Base-by-base conservation (phyloP, 164 flowering plant species). In the Cinnamomum chago region DNA sequence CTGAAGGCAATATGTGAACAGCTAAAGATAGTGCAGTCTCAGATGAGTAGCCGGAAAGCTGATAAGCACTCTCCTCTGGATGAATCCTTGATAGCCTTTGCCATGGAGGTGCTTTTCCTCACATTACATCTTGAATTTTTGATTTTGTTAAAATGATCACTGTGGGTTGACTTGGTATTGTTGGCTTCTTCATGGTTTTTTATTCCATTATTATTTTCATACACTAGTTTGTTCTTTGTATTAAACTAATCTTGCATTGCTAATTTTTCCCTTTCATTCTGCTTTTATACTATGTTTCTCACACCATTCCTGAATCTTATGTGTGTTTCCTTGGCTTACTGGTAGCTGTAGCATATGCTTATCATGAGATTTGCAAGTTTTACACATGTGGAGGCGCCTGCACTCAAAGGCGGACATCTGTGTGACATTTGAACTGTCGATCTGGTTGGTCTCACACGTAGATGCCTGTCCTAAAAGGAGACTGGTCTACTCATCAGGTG, bases 1-100 rank as follows among this genome's bases (percentile, higher is more conserved):
- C 81, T 95, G 78, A 83, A 76, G 81, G 90, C 88, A 77, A 92
- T 92, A 60, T 73, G 58, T 30, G 88, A 87, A 67, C 84, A 88
- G 72, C 79, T 92, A n/a, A 82, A 81, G 27, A 71, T 74, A n/a
- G 76, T 93, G 71, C 82, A 89, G 72, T 76, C 80, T 68, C 90
- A 88, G 40, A 80, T 90, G 65, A 82, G 55, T 75, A 83, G 65
- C 50, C 82, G 65, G 78, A 87, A 73, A 76, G 14, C 58, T 23
- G 81, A 80, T 64, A 79, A 78, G 64, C 20, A 75, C 58, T 75
- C 83, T 52, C 76, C 60, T 23, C 55, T n/a, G 11, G 83, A 86
- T 35, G 90, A 88, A 6, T 47, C 71, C 24, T 15, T 81, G 51
- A 23, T 88, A n/a, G 65, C 33, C 65, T 70, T 79, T 74, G 62